These are phyloP conservation scores for Camellia oleifera DNA, from an alignment of 179 eudicot genomes.

Conservation along the genomic window DNA sequence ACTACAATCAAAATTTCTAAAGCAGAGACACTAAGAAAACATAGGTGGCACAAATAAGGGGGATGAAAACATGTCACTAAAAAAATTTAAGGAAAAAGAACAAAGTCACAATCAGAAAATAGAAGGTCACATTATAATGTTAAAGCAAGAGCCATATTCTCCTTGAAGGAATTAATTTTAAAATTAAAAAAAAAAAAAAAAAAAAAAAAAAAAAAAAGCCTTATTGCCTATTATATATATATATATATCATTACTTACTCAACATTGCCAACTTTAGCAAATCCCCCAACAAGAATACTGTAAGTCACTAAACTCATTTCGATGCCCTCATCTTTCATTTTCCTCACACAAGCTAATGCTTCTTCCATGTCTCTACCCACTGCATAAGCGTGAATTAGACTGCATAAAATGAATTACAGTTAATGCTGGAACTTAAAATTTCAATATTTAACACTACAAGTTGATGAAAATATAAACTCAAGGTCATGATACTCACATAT, in stretches of 20 bases:
- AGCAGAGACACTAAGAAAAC: neutral
- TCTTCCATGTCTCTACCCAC: constrained; percentile 98
- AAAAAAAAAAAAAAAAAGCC: no score
- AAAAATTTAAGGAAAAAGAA: neutral
- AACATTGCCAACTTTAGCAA: constrained; percentile 69
- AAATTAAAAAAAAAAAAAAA: neutral
- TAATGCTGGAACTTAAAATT: constrained; percentile 10
- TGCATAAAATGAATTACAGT: constrained; percentile 39
- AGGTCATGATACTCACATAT: neutral
- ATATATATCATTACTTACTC: constrained; percentile 57
- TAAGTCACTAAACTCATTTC: constrained; percentile 91
- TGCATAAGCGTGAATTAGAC: constrained; percentile 92
- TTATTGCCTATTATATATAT: neutral
- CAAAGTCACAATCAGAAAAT: neutral
- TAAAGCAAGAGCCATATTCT: neutral
- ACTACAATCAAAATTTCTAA: neutral
- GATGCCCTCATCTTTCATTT: constrained; percentile 84
- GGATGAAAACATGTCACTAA: neutral
- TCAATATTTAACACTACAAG: neutral
- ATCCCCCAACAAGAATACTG: constrained; percentile 87
- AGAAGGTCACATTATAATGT: neutral
- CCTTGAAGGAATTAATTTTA: neutral
- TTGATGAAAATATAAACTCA: neutral
- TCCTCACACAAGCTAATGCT: constrained; percentile 85
- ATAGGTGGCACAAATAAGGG: neutral